Percentiles rank a stretch among this genome's conserved stretches.
Conservation (phyloP, 495 filamentous ascomycete species). For the Penicillium simplicissimum region DNA sequence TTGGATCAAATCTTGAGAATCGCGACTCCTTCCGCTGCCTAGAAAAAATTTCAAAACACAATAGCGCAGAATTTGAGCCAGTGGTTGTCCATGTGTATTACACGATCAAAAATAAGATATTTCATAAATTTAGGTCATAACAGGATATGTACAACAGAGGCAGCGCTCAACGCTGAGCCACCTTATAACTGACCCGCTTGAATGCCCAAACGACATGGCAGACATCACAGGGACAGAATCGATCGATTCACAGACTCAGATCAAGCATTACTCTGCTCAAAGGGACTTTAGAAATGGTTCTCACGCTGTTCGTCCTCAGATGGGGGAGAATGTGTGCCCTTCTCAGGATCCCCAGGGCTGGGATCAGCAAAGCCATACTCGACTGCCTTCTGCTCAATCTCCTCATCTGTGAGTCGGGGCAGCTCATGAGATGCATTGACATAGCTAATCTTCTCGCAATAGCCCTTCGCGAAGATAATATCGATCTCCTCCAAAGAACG, state of each 20-base stretch:
- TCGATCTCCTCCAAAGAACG: conserved; percentile 80
- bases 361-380: conserved; percentile 57
- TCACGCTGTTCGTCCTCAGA: conserved; percentile 21
- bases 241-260: not conserved
- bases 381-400: conserved; percentile 63
- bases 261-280: not conserved
- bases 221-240: not conserved
- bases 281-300: not conserved
- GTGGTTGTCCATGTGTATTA: no score
- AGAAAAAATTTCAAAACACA: no score
- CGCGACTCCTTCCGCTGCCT: no score
- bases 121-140: no score
- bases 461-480: conserved; percentile 78
- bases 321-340: conserved; percentile 18
- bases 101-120: no score
- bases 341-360: conserved; percentile 31
- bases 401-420: conserved; percentile 61
- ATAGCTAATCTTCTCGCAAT: conserved; percentile 71
- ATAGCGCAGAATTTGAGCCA: no score
- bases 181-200: not conserved
- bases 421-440: conserved; percentile 70
- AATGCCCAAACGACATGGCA: not conserved
- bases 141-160: not conserved
- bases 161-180: not conserved
- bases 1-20: no score